Evolutionary conservation across 164 flowering plant genomes (phyloP), one percentile per base, ranked within the genome.

Genomic region (Kingdonia uniflora): DNA sequence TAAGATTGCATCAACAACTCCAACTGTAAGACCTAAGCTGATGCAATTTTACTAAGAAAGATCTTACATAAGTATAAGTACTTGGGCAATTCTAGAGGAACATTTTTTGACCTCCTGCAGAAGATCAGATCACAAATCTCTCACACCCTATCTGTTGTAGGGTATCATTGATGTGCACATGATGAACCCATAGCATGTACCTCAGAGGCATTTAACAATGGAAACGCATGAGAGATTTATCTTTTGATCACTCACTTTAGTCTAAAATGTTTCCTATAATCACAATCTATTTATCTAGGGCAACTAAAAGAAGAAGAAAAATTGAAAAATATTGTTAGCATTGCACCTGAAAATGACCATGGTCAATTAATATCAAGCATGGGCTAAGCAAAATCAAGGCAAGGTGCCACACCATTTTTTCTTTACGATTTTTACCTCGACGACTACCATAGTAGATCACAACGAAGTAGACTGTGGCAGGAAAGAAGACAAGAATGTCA

Each of bases 281-380:
- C n/a, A n/a, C n/a, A n/a, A n/a, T n/a, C n/a, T n/a, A n/a, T n/a
- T n/a, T n/a, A n/a, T n/a, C n/a, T n/a, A n/a, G n/a, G n/a, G n/a
- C n/a, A n/a, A n/a, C n/a, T n/a, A n/a, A 42, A 13, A 14, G n/a
- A 43, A 19, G n/a, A n/a, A n/a, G n/a, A n/a, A n/a, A n/a, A n/a
- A n/a, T n/a, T n/a, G n/a, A n/a, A n/a, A n/a, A n/a, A n/a, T n/a
- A 20, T 11, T 2, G 47, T 16, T 25, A 13, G 22, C 13, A 44
- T 15, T 39, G 49, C 49, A 92, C 98, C 98, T 92, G 98, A 74
- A 88, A 92, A 78, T 91, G 98, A 29, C 96, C 98, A 68, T 92
- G 98, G 70, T 92, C 96, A 57, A 86, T 84, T 53, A 92, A 51
- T 56, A 92, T 75, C 60, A 86, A 67, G 43, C 90, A 81, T 20